Conservation (phyloP, 208 protist genomes). For the Acanthamoeba healyi region DNA sequence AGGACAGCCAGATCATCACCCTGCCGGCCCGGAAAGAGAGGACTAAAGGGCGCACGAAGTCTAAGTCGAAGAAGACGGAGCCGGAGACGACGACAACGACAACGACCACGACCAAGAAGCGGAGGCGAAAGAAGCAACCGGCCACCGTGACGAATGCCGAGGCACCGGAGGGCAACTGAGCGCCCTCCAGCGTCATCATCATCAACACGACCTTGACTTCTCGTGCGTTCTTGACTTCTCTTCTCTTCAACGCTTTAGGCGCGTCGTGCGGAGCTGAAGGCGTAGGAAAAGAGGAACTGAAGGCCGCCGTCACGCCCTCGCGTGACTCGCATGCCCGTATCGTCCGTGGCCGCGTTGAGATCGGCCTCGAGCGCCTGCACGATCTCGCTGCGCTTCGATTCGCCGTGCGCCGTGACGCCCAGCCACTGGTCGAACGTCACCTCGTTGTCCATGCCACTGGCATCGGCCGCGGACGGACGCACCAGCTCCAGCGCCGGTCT, state of each 20-base stretch:
- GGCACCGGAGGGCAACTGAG: no score
- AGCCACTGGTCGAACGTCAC: constrained; percentile 21
- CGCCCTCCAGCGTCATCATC: no score
- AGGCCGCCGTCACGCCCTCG: not conserved
- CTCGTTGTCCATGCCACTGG: not conserved
- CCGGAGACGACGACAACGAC: not conserved
- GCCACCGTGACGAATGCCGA: no score
- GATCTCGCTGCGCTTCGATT: not conserved
- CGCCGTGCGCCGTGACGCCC: not conserved
- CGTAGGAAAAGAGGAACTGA: not conserved
- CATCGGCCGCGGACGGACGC: not conserved
- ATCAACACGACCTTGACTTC: not conserved
- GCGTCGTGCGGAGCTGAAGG: not conserved
- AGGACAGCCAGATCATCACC: not conserved
- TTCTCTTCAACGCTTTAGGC: no score
- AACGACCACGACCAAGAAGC: not conserved
- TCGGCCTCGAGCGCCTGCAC: not conserved
- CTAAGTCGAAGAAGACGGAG: not conserved
- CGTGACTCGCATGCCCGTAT: not conserved
- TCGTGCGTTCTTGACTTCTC: no score
- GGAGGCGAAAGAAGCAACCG: not conserved
- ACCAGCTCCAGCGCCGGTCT: not conserved
- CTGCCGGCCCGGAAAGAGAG: not conserved
- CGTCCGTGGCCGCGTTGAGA: not conserved
- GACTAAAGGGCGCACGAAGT: no score